A percentile compares a stretch with the other conserved stretches of the same genome.
These are phyloP conservation scores for Sophora flavescens DNA, from an alignment of 306 rosid genomes.

Conservation along the genomic window DNA sequence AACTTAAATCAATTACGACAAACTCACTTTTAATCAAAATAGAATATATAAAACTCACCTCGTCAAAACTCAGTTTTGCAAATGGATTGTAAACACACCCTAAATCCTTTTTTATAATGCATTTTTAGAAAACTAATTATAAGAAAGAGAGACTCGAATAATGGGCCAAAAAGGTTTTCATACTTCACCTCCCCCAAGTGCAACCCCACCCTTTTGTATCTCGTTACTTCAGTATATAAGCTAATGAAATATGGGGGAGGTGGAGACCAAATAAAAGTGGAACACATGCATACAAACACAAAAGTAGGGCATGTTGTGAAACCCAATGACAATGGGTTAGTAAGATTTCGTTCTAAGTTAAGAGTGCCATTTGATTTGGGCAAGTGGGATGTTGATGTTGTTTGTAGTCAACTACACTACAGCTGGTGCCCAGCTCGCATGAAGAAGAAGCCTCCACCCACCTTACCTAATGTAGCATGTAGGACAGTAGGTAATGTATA, in stretches of 20 bases:
- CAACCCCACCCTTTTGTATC: background rate
- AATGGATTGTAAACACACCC: too few relatives aligned
- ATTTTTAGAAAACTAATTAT: background rate
- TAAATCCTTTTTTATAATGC: too few relatives aligned
- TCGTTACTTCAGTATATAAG: background rate
- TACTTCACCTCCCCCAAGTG: background rate
- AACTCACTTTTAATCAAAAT: too few relatives aligned
- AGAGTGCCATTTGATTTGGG: slow-evolving; percentile 25
- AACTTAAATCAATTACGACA: too few relatives aligned
- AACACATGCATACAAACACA: background rate
- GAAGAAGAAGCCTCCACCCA: slow-evolving; percentile 28
- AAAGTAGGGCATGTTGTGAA: slow-evolving; percentile 8
- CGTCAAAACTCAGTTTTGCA: too few relatives aligned
- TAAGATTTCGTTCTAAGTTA: slow-evolving; percentile 14
- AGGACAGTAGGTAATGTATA: slow-evolving; percentile 13
- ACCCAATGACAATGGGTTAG: slow-evolving; percentile 28
- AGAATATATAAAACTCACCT: too few relatives aligned
- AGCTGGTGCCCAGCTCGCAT: slow-evolving; percentile 44
- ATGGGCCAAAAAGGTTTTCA: background rate
- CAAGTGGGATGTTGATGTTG: slow-evolving; percentile 38
- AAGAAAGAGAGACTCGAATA: background rate
- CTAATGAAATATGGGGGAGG: background rate
- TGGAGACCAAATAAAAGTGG: background rate
- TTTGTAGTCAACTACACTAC: slow-evolving; percentile 46
- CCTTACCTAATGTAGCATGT: background rate